Conservation (phyloP, 164 flowering plant species). For the Chimonanthus praecox region DNA sequence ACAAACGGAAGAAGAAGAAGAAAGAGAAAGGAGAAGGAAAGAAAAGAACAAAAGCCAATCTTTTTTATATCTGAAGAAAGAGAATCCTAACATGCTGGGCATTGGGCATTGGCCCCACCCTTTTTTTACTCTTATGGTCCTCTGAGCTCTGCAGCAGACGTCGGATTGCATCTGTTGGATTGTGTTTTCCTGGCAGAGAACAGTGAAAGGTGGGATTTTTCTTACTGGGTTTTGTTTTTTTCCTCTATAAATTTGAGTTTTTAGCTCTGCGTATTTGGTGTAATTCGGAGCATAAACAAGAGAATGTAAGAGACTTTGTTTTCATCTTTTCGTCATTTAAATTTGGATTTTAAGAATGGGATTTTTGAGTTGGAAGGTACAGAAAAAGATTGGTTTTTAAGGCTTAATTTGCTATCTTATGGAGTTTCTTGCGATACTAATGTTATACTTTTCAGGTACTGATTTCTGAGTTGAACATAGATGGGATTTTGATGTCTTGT, state of each 20-base stretch:
- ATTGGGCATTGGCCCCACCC: not conserved
- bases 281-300: not conserved
- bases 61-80: not conserved
- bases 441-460: not conserved
- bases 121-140: not conserved
- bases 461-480: not conserved
- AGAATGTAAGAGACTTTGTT: not conserved
- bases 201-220: not conserved
- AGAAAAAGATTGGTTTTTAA: not conserved
- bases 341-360: not conserved
- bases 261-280: not conserved
- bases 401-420: not conserved
- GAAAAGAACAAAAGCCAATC: not conserved
- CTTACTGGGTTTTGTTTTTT: not conserved
- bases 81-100: not conserved
- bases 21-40: not conserved
- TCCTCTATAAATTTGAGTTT: not conserved
- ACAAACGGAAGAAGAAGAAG: not conserved
- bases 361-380: not conserved
- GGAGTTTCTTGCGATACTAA: not conserved
- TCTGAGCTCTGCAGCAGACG: not conserved
- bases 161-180: not conserved
- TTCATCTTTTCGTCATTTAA: not conserved
- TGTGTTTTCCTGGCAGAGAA: not conserved
- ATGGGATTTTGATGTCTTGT: not conserved